Conservation (phyloP, 1,284 basidiomycete species). For the Schizophyllum amplum region DNA sequence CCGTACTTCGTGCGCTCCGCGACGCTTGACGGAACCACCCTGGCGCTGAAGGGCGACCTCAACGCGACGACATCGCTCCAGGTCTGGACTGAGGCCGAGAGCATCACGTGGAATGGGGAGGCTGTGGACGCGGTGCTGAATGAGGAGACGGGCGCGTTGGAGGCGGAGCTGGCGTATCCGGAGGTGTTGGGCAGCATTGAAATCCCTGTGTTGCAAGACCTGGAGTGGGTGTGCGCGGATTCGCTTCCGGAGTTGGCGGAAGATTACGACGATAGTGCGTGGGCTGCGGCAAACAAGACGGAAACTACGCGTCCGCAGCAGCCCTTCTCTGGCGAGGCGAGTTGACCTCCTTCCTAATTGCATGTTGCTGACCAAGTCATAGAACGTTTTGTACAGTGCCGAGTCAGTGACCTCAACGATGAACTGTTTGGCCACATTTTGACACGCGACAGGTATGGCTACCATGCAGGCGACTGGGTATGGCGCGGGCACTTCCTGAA, state of each 20-base stretch:
- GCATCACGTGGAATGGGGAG: conserved; percentile 38
- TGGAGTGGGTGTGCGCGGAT: conserved; percentile 33
- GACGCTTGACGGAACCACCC: conserved; percentile 20
- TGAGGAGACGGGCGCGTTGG: conserved; percentile 20
- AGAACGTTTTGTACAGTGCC: neutral
- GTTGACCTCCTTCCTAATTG: conserved; percentile 11
- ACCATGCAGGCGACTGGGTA: conserved; percentile 29
- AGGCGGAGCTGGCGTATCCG: conserved; percentile 21
- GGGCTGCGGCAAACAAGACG: conserved; percentile 37
- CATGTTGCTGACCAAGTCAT: conserved; percentile 29
- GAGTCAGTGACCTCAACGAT: too few relatives aligned
- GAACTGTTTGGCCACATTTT: neutral
- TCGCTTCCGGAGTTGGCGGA: conserved; percentile 32
- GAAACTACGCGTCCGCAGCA: conserved; percentile 31
- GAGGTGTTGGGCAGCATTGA: conserved; percentile 13
- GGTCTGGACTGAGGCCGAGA: conserved; percentile 27
- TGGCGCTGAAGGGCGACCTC: conserved; percentile 33
- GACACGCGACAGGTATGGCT: conserved; percentile 24
- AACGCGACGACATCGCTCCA: conserved; percentile 33
- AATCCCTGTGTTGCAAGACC: conserved; percentile 25
- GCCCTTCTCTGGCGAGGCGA: conserved; percentile 29
- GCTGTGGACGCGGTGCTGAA: conserved; percentile 16
- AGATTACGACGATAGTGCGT: conserved; percentile 30
- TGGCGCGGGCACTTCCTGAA: conserved; percentile 39
- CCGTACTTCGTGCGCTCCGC: conserved; percentile 40